phyloP scores from a whole-genome alignment of 768 basidiomycete species.

The Lanmaoa pseudosensibilis region DNA sequence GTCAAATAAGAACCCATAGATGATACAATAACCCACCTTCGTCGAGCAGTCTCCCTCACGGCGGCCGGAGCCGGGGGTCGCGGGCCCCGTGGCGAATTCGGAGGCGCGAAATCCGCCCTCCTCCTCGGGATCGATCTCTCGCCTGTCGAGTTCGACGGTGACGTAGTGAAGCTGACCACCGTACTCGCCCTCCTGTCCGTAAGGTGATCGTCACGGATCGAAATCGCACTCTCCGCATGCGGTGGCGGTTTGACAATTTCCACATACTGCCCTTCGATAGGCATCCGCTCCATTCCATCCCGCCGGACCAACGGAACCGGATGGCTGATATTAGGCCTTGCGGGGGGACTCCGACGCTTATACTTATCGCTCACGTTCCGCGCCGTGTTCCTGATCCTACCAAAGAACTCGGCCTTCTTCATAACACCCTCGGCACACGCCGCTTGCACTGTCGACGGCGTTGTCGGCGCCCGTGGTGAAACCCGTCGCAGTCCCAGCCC shows the following conservation, averaged over 20 bases:
- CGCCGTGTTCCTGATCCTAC: constrained; percentile 61
- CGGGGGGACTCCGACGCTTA: constrained; percentile 36
- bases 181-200: constrained; percentile 38
- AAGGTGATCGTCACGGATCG: constrained; percentile 41
- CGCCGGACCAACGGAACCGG: constrained; percentile 45
- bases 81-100: constrained; percentile 45
- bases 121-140: constrained; percentile 65
- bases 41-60: constrained; percentile 24
- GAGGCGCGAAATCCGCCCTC: constrained; percentile 68
- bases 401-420: constrained; percentile 69
- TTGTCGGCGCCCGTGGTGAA: constrained; percentile 46
- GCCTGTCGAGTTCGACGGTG: constrained; percentile 66
- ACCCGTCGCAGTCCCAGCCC: constrained; percentile 53
- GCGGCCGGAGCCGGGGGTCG: constrained; percentile 22
- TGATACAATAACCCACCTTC: constrained; percentile 18
- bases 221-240: constrained; percentile 28
- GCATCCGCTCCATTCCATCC: constrained; percentile 19
- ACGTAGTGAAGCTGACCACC: constrained; percentile 48
- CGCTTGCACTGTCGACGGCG: constrained; percentile 31
- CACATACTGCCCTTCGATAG: constrained; percentile 37
- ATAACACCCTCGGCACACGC: constrained; percentile 52
- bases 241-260: constrained; percentile 25
- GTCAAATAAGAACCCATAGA: background rate
- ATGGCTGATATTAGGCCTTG: constrained; percentile 57
- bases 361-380: constrained; percentile 69